Conservation (phyloP, 257 asterid genomes). For the Nicotiana tabacum region DNA sequence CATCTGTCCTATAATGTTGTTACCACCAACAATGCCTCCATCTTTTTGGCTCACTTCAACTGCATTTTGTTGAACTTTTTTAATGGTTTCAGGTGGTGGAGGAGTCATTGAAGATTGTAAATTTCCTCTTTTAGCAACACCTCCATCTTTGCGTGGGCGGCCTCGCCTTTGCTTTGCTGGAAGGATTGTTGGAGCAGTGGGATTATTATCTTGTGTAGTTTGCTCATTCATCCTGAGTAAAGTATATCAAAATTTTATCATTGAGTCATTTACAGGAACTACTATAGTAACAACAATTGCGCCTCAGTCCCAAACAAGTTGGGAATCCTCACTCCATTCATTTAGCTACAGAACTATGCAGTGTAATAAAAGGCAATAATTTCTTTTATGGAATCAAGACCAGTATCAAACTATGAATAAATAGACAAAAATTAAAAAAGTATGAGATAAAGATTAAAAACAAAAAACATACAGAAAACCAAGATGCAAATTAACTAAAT, state of each 20-base stretch:
- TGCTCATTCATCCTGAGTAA: constrained; percentile 37
- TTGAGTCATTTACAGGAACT: neutral
- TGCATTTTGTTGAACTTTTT: constrained; percentile 1
- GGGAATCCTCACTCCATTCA: too few species aligned
- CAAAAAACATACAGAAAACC: neutral
- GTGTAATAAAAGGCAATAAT: neutral
- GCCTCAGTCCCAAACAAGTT: too few species aligned
- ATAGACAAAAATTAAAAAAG: neutral
- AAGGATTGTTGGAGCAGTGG: constrained; percentile 28
- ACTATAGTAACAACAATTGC: too few species aligned
- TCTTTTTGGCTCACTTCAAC: constrained; percentile 13
- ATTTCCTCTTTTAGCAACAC: constrained; percentile 25
- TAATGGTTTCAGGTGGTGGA: constrained; percentile 15
- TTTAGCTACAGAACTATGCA: neutral
- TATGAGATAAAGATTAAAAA: neutral
- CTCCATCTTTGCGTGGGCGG: constrained; percentile 71
- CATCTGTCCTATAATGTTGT: constrained; percentile 29
- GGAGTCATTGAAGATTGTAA: constrained; percentile 20
- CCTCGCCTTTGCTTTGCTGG: constrained; percentile 75
- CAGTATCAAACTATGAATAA: neutral
- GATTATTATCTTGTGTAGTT: constrained; percentile 5
- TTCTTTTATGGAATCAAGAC: neutral
- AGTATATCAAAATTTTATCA: neutral
- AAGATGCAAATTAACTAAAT: neutral
- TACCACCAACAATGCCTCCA: constrained; percentile 19